phyloP scores from a whole-genome alignment of 1,284 basidiomycete species.

The Boletus mariae region DNA sequence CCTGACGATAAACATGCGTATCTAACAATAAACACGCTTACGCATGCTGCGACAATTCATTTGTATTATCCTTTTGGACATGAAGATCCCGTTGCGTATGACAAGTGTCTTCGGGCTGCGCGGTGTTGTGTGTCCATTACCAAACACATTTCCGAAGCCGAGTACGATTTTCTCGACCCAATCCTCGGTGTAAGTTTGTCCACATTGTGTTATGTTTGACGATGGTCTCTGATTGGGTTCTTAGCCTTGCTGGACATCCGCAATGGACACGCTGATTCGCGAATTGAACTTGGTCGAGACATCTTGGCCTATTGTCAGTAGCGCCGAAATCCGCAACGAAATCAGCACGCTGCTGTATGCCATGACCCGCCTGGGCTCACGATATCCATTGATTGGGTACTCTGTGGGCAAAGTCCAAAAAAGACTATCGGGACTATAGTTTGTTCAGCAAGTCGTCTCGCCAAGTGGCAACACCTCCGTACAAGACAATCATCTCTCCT shows the following conservation, averaged over 20 bases:
- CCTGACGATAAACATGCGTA: slow-evolving; percentile 58
- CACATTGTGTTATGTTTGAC: not conserved
- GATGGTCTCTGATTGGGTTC: slow-evolving; percentile 7
- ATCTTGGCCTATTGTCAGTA: slow-evolving; percentile 56
- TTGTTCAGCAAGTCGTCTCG: not conserved
- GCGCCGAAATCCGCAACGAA: slow-evolving; percentile 55
- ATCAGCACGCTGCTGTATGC: slow-evolving; percentile 58
- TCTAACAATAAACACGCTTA: slow-evolving; percentile 60
- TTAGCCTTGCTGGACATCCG: slow-evolving; percentile 68
- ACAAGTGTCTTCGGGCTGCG: slow-evolving; percentile 61
- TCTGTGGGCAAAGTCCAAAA: slow-evolving; percentile 43
- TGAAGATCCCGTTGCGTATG: slow-evolving; percentile 57
- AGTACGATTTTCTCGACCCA: slow-evolving; percentile 68
- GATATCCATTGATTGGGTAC: slow-evolving; percentile 60
- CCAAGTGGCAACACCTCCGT: not conserved
- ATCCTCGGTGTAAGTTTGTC: slow-evolving; percentile 59
- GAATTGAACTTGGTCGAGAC: slow-evolving; percentile 58
- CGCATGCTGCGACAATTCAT: slow-evolving; percentile 63
- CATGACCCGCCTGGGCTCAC: slow-evolving; percentile 55
- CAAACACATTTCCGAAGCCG: slow-evolving; percentile 57
- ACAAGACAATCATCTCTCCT: not conserved
- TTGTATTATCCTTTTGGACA: slow-evolving; percentile 60
- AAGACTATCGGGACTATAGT: slow-evolving; percentile 38
- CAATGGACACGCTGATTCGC: slow-evolving; percentile 59
- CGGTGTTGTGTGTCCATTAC: slow-evolving; percentile 54